Base-by-base conservation (phyloP, 768 basidiomycete genomes). In the Filobasidium wieringae region DNA sequence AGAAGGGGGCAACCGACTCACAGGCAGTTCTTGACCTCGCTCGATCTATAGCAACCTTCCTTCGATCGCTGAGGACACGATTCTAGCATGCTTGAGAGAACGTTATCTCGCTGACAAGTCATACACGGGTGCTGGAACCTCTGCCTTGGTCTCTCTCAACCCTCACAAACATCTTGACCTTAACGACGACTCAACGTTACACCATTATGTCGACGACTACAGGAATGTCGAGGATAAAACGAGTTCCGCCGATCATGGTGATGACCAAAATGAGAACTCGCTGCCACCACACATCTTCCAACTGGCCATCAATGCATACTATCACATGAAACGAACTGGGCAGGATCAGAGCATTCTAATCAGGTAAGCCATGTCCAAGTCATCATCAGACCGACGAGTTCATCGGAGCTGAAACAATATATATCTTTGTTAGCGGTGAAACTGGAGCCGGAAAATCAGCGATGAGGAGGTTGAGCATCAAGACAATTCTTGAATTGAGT, bases 391-490 rank as follows among this genome's bases (percentile, higher is more conserved):
- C 17, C 11, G 15, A 22, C 22, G 3, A 22, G 1, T 39, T 54
- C 5, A 29, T 55, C 22, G 12, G 7, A 22, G 43, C 58, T 53
- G 37, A 49, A 51, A 19, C 17, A n/a, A n/a, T 30, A 4, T 17
- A 36, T 27, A 29, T 19, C 24, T 30, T 65, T 62, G 2, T 9
- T 69, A 95, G 90, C 58, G 91, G 92, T 27, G 89, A 93, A 74
- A 88, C 90, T 0, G 85, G 86, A 27, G 88, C 88, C 39, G 92
- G 93, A 54, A 97, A 96, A 76, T 88, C 89, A 0, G 93, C 96
- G 73, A 86, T 83, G 65, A 80, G 88, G 37, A 79, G 90, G 14
- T 78, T 96, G n/a, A 82, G 87, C 24, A 90, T 93, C 76, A 95
- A 93, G 73, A 81, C 87, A 0, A 77, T 99, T 19, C 80, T 95